Percentiles rank a stretch among this genome's conserved stretches.
Evolutionary conservation across 306 rosid genomes (phyloP).

Genomic region (Ceratonia siliqua): DNA sequence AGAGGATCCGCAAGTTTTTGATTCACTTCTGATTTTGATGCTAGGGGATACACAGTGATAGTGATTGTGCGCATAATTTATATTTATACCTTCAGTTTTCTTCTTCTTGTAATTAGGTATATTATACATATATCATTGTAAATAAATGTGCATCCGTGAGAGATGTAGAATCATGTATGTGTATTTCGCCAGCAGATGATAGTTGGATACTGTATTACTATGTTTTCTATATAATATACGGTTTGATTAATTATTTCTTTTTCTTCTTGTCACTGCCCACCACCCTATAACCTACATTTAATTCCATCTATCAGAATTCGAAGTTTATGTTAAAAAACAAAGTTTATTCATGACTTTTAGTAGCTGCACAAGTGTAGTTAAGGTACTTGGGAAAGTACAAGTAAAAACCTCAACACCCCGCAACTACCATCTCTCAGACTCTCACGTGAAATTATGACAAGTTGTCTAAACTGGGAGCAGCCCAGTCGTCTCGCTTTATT

Average conservation of each 20-base stretch:
- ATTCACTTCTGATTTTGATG: constrained; percentile 39
- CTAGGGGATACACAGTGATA: background rate
- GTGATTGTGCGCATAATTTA: background rate
- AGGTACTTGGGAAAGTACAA: too few relatives aligned
- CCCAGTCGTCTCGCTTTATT: too few relatives aligned
- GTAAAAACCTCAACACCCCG: too few relatives aligned
- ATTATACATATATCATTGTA: constrained; percentile 20
- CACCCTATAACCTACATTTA: too few relatives aligned
- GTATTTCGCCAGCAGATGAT: background rate
- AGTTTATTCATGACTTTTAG: too few relatives aligned
- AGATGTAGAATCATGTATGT: constrained; percentile 34
- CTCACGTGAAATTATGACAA: too few relatives aligned
- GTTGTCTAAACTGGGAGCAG: too few relatives aligned
- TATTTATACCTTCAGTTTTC: background rate
- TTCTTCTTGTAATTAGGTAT: background rate
- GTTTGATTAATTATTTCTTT: too few relatives aligned
- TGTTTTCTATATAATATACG: background rate
- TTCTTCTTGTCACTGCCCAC: background rate
- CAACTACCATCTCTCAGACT: too few relatives aligned
- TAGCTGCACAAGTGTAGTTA: too few relatives aligned
- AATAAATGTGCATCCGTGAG: constrained; percentile 45
- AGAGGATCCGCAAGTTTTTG: constrained; percentile 70
- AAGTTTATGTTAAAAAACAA: too few relatives aligned
- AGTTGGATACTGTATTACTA: background rate
- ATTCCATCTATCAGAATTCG: too few relatives aligned